Evolutionary conservation across 345 rosid species (phyloP), one percentile per base, ranked within the genome.

Genomic region (Bretschneidera sinensis): DNA sequence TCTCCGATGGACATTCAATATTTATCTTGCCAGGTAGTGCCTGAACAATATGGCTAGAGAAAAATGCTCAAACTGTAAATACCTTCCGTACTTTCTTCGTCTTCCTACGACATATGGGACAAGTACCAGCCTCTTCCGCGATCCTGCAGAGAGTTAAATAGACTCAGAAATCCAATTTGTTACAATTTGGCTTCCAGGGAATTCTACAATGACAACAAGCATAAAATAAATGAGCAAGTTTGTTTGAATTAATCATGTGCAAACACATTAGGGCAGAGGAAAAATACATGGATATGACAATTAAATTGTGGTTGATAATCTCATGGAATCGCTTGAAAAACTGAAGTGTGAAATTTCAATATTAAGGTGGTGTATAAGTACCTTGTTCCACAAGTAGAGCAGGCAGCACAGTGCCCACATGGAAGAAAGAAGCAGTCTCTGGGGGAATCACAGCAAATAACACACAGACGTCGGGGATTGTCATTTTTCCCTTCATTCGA

Each of bases 341-440:
- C 18, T 2, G 6, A 54, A 18, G 43, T 52, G 45, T 6, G 11
- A 21, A 24, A 9, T 11, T 19, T 54, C 79, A 14, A 6, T 2
- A 48, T 4, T 1, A 48, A 17, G 17, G 2, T 6, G 13, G 22
- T 11, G 49, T 11, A 48, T 20, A n/a, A 1, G 17, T 48, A 80
- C 91, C 91, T 85, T 55, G 77, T 61, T 74, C 80, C 88, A 48
- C 88, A 83, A 5, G 75, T 64, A 59, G 76, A 83, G 71, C 91
- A 85, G 24, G 86, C 69, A 3, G 78, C 84, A 51, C 77, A 75
- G 55, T 85, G 91, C n/a, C 86, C 88, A 39, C 91, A 85, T 1
- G 91, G 91, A 61, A 85, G 84, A 67, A 85, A 85, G 61, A 85
- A 85, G 68, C 88, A 78, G 33, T 83, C 84, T 50, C 81, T 77